Evolutionary conservation across 1,284 basidiomycete genomes (phyloP).

Genomic region (Coniferiporia sulphurascens): DNA sequence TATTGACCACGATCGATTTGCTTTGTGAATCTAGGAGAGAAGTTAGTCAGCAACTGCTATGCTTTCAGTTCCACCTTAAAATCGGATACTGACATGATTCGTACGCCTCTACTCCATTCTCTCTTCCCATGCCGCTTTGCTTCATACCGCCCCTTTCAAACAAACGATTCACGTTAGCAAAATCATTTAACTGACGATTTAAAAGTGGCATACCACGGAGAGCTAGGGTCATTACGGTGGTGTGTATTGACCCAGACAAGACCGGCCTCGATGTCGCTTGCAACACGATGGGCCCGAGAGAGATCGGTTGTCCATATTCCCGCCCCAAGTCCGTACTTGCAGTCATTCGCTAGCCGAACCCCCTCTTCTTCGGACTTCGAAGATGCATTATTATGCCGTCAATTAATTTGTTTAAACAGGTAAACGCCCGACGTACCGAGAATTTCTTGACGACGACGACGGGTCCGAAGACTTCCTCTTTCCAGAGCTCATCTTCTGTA

Average conservation of each 20-base stretch:
- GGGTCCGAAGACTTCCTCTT: constrained; percentile 78
- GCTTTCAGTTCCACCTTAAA: neutral
- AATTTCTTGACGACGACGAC: constrained; percentile 69
- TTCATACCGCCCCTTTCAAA: constrained; percentile 75
- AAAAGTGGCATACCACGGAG: constrained; percentile 59
- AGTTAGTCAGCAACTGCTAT: neutral
- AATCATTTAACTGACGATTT: neutral
- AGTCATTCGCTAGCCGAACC: constrained; percentile 64
- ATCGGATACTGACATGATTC: constrained; percentile 55
- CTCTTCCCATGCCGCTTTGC: constrained; percentile 75
- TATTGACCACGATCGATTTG: constrained; percentile 74
- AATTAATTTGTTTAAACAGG: neutral
- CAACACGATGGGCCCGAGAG: constrained; percentile 66
- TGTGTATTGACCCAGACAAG: constrained; percentile 84
- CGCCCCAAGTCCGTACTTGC: constrained; percentile 75
- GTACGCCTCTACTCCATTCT: constrained; percentile 77
- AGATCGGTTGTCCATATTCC: constrained; percentile 76
- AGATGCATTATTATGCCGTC: neutral
- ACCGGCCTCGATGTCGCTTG: constrained; percentile 63
- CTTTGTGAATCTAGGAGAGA: constrained; percentile 62
- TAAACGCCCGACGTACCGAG: constrained; percentile 36
- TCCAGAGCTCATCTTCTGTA: constrained; percentile 62
- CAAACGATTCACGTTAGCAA: neutral
- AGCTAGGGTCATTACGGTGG: constrained; percentile 82
- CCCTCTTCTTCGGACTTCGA: constrained; percentile 59